Evolutionary conservation across 257 asterid species (phyloP).

Genomic region (Solanum etuberosum): DNA sequence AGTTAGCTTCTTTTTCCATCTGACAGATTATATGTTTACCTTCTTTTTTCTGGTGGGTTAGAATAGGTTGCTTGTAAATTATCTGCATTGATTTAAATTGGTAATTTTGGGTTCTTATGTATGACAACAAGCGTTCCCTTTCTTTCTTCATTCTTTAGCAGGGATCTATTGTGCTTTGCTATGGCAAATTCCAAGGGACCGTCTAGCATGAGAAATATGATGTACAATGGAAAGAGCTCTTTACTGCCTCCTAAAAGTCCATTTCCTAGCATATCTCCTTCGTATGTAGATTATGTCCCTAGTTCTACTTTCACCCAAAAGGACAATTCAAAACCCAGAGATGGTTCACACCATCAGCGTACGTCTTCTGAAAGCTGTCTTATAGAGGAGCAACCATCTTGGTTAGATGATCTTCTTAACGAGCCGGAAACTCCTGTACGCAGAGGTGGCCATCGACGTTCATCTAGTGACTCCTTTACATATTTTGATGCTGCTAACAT

Average conservation of each 20-base stretch:
- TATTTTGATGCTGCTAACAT: slow-evolving; percentile 4
- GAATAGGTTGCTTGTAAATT: neutral
- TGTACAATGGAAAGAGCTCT: slow-evolving; percentile 52
- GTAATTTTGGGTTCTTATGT: neutral
- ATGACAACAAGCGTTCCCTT: neutral
- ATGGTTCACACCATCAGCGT: slow-evolving; percentile 27
- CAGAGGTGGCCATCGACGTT: slow-evolving; percentile 33
- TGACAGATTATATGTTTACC: neutral
- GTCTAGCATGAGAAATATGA: slow-evolving; percentile 50
- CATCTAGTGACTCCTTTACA: slow-evolving; percentile 45
- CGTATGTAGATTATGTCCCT: slow-evolving; percentile 59
- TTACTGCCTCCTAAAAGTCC: slow-evolving; percentile 91
- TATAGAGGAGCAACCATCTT: slow-evolving; percentile 42
- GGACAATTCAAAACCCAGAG: slow-evolving; percentile 26
- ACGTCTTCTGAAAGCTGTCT: slow-evolving; percentile 38
- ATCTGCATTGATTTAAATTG: neutral
- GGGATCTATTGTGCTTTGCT: slow-evolving; percentile 35
- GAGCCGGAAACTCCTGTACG: slow-evolving; percentile 46
- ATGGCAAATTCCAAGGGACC: slow-evolving; percentile 82
- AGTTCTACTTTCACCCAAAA: slow-evolving; percentile 36
- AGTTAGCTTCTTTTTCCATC: neutral
- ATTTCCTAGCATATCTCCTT: slow-evolving; percentile 59
- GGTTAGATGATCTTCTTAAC: slow-evolving; percentile 47
- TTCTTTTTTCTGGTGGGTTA: neutral
- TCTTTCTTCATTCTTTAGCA: neutral